These are phyloP conservation scores for Kuraishia capsulata DNA, from an alignment of 805 yeast genomes.

Conservation along the genomic window DNA sequence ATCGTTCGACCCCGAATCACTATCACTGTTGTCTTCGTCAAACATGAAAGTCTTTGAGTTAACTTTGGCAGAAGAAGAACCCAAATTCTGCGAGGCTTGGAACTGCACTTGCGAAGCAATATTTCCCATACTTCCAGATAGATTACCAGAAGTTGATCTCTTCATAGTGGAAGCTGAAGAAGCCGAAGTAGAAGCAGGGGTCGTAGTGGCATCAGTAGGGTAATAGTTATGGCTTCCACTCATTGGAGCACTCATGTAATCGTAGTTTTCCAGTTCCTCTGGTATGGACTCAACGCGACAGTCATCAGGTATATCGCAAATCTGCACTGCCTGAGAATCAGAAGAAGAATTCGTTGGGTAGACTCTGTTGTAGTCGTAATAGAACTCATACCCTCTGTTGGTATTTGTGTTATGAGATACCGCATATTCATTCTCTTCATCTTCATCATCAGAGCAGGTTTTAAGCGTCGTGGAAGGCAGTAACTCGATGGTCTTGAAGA, in stretches of 20 bases:
- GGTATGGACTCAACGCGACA: conserved; percentile 19
- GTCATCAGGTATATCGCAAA: conserved; percentile 31
- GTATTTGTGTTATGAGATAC: conserved; percentile 68
- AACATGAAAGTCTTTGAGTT: conserved; percentile 1
- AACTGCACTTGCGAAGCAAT: background rate
- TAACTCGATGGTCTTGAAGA: conserved; percentile 44
- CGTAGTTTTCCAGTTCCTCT: background rate
- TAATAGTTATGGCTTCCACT: background rate
- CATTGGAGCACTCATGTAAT: conserved; percentile 1
- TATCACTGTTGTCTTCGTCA: background rate
- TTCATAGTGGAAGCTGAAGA: background rate
- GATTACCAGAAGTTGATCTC: background rate
- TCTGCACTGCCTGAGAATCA: conserved; percentile 20
- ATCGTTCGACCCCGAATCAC: background rate
- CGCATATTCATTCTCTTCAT: conserved; percentile 39
- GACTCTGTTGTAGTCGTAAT: conserved; percentile 74
- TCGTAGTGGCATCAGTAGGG: background rate
- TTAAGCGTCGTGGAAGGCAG: conserved; percentile 88
- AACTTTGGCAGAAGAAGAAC: background rate
- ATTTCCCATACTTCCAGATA: background rate
- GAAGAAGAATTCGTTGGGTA: conserved; percentile 44
- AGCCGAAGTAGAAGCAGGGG: background rate
- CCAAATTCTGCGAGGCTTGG: background rate
- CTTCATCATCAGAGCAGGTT: conserved; percentile 58
- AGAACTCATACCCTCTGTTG: conserved; percentile 66